Base-by-base conservation (phyloP, 257 asterid genomes). In the Salvia hispanica region DNA sequence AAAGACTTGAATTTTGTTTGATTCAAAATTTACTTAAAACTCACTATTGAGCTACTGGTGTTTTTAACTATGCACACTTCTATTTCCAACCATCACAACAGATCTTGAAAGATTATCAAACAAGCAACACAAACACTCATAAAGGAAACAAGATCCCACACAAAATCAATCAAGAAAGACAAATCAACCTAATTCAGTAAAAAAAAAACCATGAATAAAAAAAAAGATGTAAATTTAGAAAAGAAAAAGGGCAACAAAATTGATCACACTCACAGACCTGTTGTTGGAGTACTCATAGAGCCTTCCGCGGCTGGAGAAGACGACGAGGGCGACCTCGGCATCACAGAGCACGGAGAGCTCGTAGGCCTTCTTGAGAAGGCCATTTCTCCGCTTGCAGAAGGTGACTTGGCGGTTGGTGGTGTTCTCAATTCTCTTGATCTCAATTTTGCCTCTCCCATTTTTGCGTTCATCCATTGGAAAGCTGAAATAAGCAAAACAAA, bases 321-420 rank as follows among this genome's bases (percentile, higher is more conserved):
- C 89, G 44, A 91, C 66, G 16, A 91, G 97, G 54, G 97, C 91
- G 63, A 91, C 84, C 54, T 91, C 97, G 59, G 97, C 97, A 83
- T 88, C 97, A 53, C 97, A 91, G 28, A 91, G 78, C 5, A 91
- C 96, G 5, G 97, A 91, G 36, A 91, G 73, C 77, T 91, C 97
- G 59, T 91, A 91, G n/a, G 97, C 97, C 79, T 91, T 91, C 85
- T 91, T 91, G 14, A 91, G 88, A 3, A 91, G 66, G 0, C 97
- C 97, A 61, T 91, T 91, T 9, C 96, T 78, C 25, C 97, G 89
- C 51, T 91, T 91, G 79, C 97, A 91, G 73, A 91, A 91, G 54
- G 96, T 91, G 39, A 91, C 97, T 59, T 91, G 97, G n/a, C 97
- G 86, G 74, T 88, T 91, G 0, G 97, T 88, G 0, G 93, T 91